These are phyloP conservation scores for Tanacetum coccineum DNA, from an alignment of 129 eudicot species.

Conservation along the genomic window DNA sequence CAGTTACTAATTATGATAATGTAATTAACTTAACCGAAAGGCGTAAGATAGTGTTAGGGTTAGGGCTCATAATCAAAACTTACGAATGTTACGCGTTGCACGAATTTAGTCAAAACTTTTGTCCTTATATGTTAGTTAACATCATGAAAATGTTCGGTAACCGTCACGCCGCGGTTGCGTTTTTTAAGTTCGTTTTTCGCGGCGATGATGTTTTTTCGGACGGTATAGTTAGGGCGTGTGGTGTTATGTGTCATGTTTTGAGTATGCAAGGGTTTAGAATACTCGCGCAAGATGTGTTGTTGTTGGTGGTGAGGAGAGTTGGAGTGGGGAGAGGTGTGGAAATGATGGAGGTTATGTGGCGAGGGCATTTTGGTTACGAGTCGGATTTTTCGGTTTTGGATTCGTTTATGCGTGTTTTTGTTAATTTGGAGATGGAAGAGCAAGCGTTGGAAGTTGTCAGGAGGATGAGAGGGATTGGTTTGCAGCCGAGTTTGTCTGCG, in stretches of 20 bases:
- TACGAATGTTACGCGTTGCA: slow-evolving; percentile 22
- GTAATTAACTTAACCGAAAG: slow-evolving; percentile 60
- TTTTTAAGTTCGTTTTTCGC: slow-evolving; percentile 52
- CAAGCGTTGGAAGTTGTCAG: slow-evolving; percentile 53
- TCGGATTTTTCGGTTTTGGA: slow-evolving; percentile 73
- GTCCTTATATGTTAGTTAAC: slow-evolving; percentile 54
- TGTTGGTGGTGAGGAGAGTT: slow-evolving; percentile 49
- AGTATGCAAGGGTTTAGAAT: slow-evolving; percentile 42
- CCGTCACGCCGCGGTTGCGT: slow-evolving; percentile 50
- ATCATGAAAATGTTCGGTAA: slow-evolving; percentile 49
- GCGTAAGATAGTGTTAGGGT: slow-evolving; percentile 50
- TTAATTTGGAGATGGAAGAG: slow-evolving; percentile 44
- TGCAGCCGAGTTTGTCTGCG: slow-evolving; percentile 58
- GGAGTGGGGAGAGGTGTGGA: slow-evolving; percentile 50
- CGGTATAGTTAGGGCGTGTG: slow-evolving; percentile 36
- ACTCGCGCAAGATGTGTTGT: slow-evolving; percentile 69
- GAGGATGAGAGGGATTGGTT: slow-evolving; percentile 61
- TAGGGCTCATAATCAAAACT: slow-evolving; percentile 51
- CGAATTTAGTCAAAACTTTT: slow-evolving; percentile 43
- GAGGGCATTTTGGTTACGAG: slow-evolving; percentile 45
- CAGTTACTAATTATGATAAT: background rate
- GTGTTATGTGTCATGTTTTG: slow-evolving; percentile 52
- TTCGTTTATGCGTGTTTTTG: slow-evolving; percentile 69
- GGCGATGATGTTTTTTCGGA: slow-evolving; percentile 35
- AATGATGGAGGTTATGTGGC: slow-evolving; percentile 63